These are phyloP conservation scores for Cystobasidiaceae sp. DNA, from an alignment of 1,284 basidiomycete genomes.

Conservation along the genomic window DNA sequence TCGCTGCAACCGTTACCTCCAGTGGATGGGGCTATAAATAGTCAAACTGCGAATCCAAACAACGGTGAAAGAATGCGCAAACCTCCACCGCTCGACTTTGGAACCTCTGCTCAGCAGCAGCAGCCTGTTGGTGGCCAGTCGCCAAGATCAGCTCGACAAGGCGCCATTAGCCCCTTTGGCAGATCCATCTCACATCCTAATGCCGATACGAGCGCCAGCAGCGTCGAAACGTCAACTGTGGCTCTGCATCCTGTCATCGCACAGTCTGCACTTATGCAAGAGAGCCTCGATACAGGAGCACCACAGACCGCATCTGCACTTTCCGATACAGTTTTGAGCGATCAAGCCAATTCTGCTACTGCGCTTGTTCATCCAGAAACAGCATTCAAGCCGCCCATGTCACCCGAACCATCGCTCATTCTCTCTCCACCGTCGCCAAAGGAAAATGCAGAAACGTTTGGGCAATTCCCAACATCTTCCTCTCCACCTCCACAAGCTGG, in stretches of 20 bases:
- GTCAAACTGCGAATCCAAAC: too few relatives aligned
- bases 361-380: conserved; percentile 13
- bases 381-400: conserved; percentile 4
- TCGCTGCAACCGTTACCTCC: neutral
- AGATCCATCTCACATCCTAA: conserved; percentile 2
- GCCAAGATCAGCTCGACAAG: too few relatives aligned
- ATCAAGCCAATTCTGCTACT: neutral
- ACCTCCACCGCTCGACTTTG: neutral
- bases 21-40: neutral
- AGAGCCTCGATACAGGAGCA: neutral
- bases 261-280: neutral
- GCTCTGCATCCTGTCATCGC: neutral
- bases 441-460: conserved; percentile 12
- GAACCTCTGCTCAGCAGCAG: too few relatives aligned
- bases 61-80: neutral
- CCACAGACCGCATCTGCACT: neutral
- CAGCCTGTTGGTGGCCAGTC: too few relatives aligned
- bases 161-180: too few relatives aligned
- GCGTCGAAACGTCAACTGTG: neutral
- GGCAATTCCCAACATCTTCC: conserved; percentile 2
- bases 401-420: conserved; percentile 25
- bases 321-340: too few relatives aligned
- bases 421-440: conserved; percentile 24
- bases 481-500: neutral
- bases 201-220: neutral